Evolutionary conservation across 164 flowering plant genomes (phyloP).

Genomic region (Echeveria elegans): DNA sequence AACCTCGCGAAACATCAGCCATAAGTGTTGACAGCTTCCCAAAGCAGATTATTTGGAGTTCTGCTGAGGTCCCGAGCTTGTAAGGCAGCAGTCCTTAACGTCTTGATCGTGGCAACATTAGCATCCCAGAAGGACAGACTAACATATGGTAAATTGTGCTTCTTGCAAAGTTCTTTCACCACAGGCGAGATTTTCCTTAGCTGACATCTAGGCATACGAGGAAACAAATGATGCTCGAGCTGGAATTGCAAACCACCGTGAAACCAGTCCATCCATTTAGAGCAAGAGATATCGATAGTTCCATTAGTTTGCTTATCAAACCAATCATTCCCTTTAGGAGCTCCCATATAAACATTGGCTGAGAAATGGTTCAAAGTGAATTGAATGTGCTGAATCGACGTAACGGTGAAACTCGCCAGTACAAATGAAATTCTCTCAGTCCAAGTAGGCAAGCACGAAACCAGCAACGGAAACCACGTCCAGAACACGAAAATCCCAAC

Average conservation of each 20-base stretch:
- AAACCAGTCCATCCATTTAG: slow-evolving; percentile 66
- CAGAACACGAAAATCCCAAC: slow-evolving; percentile 46
- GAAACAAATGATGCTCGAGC: slow-evolving; percentile 70
- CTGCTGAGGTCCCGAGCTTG: slow-evolving; percentile 46
- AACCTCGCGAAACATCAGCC: slow-evolving; percentile 29
- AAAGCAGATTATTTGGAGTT: slow-evolving; percentile 41
- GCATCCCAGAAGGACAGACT: slow-evolving; percentile 45
- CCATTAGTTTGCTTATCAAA: slow-evolving; percentile 54
- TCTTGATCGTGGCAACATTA: slow-evolving; percentile 37
- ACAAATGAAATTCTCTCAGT: slow-evolving; percentile 44
- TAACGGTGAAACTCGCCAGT: slow-evolving; percentile 31
- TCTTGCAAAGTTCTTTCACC: slow-evolving; percentile 55
- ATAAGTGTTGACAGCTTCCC: slow-evolving; percentile 73
- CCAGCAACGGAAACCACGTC: slow-evolving; percentile 50
- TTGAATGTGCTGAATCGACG: slow-evolving; percentile 53
- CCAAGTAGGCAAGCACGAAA: slow-evolving; percentile 48
- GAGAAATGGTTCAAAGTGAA: slow-evolving; percentile 60
- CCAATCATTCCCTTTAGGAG: slow-evolving; percentile 55
- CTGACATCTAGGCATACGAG: slow-evolving; percentile 52
- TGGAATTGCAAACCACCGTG: slow-evolving; percentile 69
- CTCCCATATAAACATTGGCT: slow-evolving; percentile 42
- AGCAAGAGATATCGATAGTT: slow-evolving; percentile 38
- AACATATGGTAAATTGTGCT: slow-evolving; percentile 53
- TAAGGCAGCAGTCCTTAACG: slow-evolving; percentile 48
- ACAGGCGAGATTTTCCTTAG: slow-evolving; percentile 48